Base-by-base conservation (phyloP, 768 basidiomycete genomes). In the Suillus weaverae region DNA sequence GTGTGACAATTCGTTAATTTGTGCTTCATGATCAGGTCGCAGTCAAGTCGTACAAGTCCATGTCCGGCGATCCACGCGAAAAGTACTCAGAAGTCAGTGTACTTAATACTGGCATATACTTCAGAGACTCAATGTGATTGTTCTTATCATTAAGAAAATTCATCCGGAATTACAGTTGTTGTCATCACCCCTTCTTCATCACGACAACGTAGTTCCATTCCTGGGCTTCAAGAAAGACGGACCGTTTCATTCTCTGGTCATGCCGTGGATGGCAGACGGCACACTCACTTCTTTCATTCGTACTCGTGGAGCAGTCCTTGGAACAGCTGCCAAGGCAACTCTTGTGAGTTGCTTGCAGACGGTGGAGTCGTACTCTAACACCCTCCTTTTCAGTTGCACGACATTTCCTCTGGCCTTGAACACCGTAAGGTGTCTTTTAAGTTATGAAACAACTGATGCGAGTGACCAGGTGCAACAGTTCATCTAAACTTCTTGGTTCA, bases 331-430 rank as follows among this genome's bases (percentile, higher is more conserved):
- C 0, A 57, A 26, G n/a, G 2, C 55, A 9, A 38, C 8, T 22
- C 55, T 57, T 14, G 55, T 57, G 2, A 39, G 55, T 4, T 57
- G 8, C 22, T 38, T 57, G 8, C 22, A 39, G 8, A 18, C 14
- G 9, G 1, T 3, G 16, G 14, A 4, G 9, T 57, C 18, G 2
- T 57, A 57, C 22, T 57, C 36, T 57, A 4, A 57, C 5, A 26
- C 2, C 8, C 9, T 26, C 5, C 18, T 38, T 9, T 18, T 57
- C 36, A 57, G 55, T 16, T 26, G 55, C 16, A 39, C 2, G 55
- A 57, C 36, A 57, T 57, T 38, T n/a, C 55, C 55, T 57, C 55
- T 22, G 55, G 55, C 16, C 55, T 57, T 16, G 36, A 57, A 57
- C 22, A 57, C 16, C 55, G 55, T 57, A 38, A 4, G 55, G 26